phyloP scores from a whole-genome alignment of 352 stramenopile species.

The Phytophthora brassicae region DNA sequence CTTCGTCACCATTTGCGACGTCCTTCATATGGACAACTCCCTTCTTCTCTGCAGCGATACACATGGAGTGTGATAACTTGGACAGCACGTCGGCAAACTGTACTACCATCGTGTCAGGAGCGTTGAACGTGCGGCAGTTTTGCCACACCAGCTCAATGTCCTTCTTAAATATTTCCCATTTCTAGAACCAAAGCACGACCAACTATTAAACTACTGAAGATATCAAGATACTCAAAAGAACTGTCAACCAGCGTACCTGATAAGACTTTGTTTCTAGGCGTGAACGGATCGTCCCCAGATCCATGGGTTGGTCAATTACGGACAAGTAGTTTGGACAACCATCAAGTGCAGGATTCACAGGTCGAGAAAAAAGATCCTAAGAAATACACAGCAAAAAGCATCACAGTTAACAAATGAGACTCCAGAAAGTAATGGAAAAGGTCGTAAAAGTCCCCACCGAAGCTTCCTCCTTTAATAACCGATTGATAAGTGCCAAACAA shows the following conservation, averaged over 20 bases:
- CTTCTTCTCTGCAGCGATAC: conserved; percentile 53
- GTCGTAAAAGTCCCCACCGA: conserved; percentile 39
- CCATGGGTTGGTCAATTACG: conserved; percentile 83
- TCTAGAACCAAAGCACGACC: conserved; percentile 37
- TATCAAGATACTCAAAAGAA: neutral
- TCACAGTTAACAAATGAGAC: conserved; percentile 7
- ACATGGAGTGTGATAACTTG: conserved; percentile 67
- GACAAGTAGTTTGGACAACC: conserved; percentile 85
- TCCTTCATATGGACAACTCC: conserved; percentile 49
- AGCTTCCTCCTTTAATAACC: conserved; percentile 74
- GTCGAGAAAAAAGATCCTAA: conserved; percentile 81
- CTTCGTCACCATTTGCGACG: conserved; percentile 26
- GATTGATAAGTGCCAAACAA: conserved; percentile 60
- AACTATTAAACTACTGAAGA: no score
- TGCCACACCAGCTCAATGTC: conserved; percentile 82
- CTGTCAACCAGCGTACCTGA: conserved; percentile 37
- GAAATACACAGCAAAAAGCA: no score
- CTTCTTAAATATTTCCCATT: conserved; percentile 75
- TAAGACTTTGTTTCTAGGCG: conserved; percentile 66
- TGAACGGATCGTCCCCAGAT: conserved; percentile 80
- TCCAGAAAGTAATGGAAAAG: neutral
- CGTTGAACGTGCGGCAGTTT: conserved; percentile 86
- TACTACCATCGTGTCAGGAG: conserved; percentile 71
- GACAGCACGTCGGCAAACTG: conserved; percentile 75
- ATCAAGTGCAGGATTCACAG: conserved; percentile 80